Base-by-base conservation (phyloP, 805 yeast genomes). In the Spathaspora gorwiae region DNA sequence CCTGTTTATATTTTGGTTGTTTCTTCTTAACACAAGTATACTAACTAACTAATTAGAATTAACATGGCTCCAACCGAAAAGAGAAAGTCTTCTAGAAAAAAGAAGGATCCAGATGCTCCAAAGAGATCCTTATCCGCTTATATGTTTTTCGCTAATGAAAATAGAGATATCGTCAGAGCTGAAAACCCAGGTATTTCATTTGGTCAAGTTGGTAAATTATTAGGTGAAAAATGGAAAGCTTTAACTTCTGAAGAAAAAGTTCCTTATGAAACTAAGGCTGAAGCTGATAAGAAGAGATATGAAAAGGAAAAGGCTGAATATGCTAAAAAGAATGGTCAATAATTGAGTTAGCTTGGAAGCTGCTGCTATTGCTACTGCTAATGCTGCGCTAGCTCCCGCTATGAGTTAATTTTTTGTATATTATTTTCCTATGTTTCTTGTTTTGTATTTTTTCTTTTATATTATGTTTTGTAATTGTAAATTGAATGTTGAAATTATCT, bases 71-170 rank as follows among this genome's bases (percentile, higher is more conserved):
- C 47, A 37, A 54, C 72, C 49, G 76, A 72, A 58, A 72, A 64
- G 57, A 71, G 68, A 63, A 72, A 65, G 54, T 47, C 72, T 44
- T 58, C 70, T 46, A 71, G 76, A 69, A 71, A 71, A 61, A 72
- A 71, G 74, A 72, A 72, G 76, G 95, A 88, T 70, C 96, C 99
- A 76, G 90, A 92, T 71, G 99, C 99, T 54, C 99, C 99, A 70
- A 94, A 94, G 88, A 88, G 98, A 73, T 89, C 97, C 26, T 76
- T 94, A 66, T 89, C 97, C 49, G 97, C 98, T 41, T 94, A 92
- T 83, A 90, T 94, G 98, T 92, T 88, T 81, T 94, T 90, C 65
- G 98, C 99, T 59, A 90, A 89, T 67, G 97, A 90, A 64, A 87
- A 87, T 80, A 90, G 99, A 79, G 97, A 92, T 72, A 80, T 82